Percentiles rank a stretch among this genome's conserved stretches.
phyloP scores from a whole-genome alignment of 257 asterid genomes.

The Nicotiana tomentosiformis region DNA sequence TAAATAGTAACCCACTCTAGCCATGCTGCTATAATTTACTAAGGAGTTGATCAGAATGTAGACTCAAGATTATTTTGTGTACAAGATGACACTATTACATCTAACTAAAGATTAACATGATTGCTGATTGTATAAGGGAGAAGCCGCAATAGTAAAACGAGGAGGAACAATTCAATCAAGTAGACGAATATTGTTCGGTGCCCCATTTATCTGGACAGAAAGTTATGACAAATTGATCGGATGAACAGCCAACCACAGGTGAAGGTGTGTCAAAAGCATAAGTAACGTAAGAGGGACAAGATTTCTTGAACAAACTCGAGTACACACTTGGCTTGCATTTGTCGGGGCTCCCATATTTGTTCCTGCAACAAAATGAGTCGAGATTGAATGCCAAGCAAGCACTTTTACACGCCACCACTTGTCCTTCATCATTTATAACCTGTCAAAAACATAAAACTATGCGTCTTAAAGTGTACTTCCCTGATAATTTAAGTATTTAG shows the following conservation, averaged over 20 bases:
- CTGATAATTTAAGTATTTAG: too few relatives aligned
- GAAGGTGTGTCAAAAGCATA: slow-evolving; percentile 63
- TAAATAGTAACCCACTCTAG: too few relatives aligned
- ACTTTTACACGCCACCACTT: slow-evolving; percentile 77
- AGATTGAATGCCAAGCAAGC: slow-evolving; percentile 70
- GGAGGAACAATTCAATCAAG: background rate
- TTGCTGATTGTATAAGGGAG: background rate
- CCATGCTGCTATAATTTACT: background rate
- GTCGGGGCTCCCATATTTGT: slow-evolving; percentile 48
- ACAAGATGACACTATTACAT: background rate
- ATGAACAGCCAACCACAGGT: slow-evolving; percentile 49
- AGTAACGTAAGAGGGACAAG: slow-evolving; percentile 65
- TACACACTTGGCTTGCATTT: slow-evolving; percentile 60
- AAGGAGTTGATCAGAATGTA: too few relatives aligned
- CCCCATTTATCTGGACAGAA: slow-evolving; percentile 78
- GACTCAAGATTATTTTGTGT: background rate
- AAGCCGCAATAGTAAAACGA: background rate
- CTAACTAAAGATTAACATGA: background rate
- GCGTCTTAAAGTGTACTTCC: too few relatives aligned
- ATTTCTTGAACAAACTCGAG: slow-evolving; percentile 59
- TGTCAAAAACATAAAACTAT: background rate
- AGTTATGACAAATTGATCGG: slow-evolving; percentile 48
- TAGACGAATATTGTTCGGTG: slow-evolving; percentile 11
- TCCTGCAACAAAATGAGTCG: slow-evolving; percentile 73
- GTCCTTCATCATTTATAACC: slow-evolving; percentile 35